A percentile compares a stretch with the other conserved stretches of the same genome.
Evolutionary conservation across 345 rosid genomes (phyloP).

Genomic region (Abelmoschus esculentus): DNA sequence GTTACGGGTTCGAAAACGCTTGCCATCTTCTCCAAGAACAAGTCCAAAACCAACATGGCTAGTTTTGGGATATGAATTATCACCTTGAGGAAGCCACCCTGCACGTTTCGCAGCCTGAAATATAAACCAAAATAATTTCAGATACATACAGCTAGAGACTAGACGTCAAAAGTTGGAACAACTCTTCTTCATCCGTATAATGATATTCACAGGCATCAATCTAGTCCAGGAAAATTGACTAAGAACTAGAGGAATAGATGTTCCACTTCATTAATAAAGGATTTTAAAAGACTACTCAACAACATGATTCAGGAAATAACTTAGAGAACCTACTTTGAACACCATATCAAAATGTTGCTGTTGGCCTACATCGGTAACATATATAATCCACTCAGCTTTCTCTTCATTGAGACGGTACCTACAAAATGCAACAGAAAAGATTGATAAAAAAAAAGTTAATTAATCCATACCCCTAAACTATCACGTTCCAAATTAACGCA

Average conservation of each 20-base stretch:
- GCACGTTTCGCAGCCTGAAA: constrained; percentile 83
- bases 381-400: constrained; percentile 92
- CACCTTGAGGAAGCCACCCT: constrained; percentile 74
- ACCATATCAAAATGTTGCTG: constrained; percentile 88
- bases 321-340: constrained; percentile 54
- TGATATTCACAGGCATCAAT: not conserved
- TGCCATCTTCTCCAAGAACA: constrained; percentile 91
- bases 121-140: constrained; percentile 11
- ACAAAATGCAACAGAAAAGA: constrained; percentile 2
- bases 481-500: not conserved
- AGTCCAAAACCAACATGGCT: constrained; percentile 94
- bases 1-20: constrained; percentile 78
- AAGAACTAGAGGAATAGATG: not conserved
- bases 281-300: not conserved
- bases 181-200: not conserved
- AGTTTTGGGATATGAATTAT: constrained; percentile 48
- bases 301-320: constrained; percentile 1
- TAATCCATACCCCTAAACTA: not conserved
- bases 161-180: not conserved
- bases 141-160: constrained; percentile 2
- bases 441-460: not conserved
- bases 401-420: constrained; percentile 96
- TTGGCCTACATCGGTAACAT: constrained; percentile 97
- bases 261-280: not conserved
- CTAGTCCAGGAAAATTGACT: not conserved